Evolutionary conservation across 2,329 filamentous ascomycete species (phyloP), one percentile per base, ranked within the genome.

Genomic region (Nemania sp.): DNA sequence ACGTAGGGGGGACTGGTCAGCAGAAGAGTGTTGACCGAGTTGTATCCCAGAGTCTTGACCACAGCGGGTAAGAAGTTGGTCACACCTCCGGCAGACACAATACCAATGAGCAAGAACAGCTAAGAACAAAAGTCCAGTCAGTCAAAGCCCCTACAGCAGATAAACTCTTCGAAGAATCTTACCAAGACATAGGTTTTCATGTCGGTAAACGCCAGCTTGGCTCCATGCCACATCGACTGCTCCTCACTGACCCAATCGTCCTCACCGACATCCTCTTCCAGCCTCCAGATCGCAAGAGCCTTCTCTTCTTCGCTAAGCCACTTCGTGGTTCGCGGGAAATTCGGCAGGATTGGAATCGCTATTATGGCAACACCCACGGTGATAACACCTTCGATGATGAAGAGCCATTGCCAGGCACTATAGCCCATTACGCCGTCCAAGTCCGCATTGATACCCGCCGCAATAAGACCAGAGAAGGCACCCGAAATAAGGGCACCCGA

Each of bases 21-120:
- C 15, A 91, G 84, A 3, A 92, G 84, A 0, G 90, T 88, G 27
- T 83, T 79, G 56, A 90, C 87, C 18, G 84, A 81, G 65, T 79
- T 83, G 77, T 90, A 92, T n/a, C 87, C 85, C 1, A 93, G 84
- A 5, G 89, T 91, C 66, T 85, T 82, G 56, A 93, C 90, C 63
- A 94, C 89, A 0, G 90, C 91, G 47, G 89, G 89, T 79, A 91
- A 90, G 81, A 91, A 92, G 77, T 90, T 90, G 41, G 88, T 90
- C 11, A 91, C 87, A 7, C 87, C 87, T 56, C 84, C 87, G 27
- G 84, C 83, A 18, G 83, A 80, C 7, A 84, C 86, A 67, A 89
- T 87, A 70, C 88, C 84, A 70, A 89, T 86, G 49, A 90, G 80
- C 52, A 88, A 79, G 10, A 88, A 77, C 76, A 88, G 82, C 82